These are phyloP conservation scores for Lichenothelia convexa DNA, from an alignment of 495 filamentous ascomycete species.

Conservation along the genomic window DNA sequence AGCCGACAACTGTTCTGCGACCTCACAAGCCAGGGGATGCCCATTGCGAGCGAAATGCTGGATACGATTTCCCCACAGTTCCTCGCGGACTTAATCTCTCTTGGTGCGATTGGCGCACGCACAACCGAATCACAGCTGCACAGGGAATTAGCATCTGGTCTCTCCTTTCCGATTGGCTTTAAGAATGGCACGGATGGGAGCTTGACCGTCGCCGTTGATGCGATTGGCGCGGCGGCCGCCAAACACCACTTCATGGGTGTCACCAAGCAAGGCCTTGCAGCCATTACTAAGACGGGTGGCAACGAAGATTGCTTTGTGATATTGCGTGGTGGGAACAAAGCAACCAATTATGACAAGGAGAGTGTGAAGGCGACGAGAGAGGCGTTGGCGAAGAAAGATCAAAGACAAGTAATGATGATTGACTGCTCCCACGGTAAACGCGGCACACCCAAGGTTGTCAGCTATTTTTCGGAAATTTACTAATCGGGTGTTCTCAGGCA, in stretches of 20 bases:
- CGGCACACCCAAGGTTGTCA: slow-evolving; percentile 6
- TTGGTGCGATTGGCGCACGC: slow-evolving; percentile 87
- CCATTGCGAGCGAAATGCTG: slow-evolving; percentile 92
- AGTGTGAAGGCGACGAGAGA: slow-evolving; percentile 64
- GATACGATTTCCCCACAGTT: slow-evolving; percentile 97
- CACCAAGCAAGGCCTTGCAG: slow-evolving; percentile 93
- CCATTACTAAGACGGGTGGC: slow-evolving; percentile 79
- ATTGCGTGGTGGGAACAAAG: slow-evolving; percentile 72
- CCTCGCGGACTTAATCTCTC: slow-evolving; percentile 83
- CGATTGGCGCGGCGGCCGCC: slow-evolving; percentile 76
- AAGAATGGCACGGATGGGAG: slow-evolving; percentile 99
- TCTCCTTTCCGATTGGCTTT: slow-evolving; percentile 96
- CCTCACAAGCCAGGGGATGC: slow-evolving; percentile 68
- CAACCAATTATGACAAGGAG: slow-evolving; percentile 86
- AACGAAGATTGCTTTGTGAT: slow-evolving; percentile 98
- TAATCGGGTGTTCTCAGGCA: slow-evolving; percentile 26
- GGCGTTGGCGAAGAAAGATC: slow-evolving; percentile 64
- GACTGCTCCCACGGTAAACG: slow-evolving; percentile 94
- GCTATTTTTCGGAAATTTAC: neutral
- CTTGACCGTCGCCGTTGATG: slow-evolving; percentile 85
- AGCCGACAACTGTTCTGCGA: slow-evolving; percentile 80
- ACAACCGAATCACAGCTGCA: slow-evolving; percentile 97
- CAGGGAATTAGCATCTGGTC: slow-evolving; percentile 85
- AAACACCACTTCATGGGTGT: slow-evolving; percentile 98
- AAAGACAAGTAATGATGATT: slow-evolving; percentile 85